Evolutionary conservation across 2,329 filamentous ascomycete species (phyloP).

Genomic region (Paraphaeosphaeria minitans): DNA sequence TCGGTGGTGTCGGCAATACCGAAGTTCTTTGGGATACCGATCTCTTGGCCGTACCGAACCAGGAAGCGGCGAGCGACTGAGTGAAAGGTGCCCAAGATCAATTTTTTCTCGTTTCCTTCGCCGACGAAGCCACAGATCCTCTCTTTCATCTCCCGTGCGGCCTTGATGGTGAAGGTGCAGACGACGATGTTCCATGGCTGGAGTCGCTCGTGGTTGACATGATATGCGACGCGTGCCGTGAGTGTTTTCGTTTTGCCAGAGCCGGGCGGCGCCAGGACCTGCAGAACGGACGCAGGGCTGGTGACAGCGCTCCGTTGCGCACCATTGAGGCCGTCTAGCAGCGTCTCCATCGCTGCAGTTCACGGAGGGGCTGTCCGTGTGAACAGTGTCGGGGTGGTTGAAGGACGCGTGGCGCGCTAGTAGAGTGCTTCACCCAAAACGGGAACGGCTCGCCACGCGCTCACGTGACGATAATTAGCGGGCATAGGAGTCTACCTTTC

Average conservation of each 20-base stretch:
- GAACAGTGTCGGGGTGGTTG: background rate
- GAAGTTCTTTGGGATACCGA: constrained; percentile 82
- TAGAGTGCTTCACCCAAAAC: background rate
- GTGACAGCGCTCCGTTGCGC: constrained; percentile 69
- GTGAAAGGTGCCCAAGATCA: constrained; percentile 93
- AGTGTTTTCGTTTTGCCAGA: constrained; percentile 95
- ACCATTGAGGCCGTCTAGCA: constrained; percentile 67
- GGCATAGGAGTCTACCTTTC: background rate
- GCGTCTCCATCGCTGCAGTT: constrained; percentile 53
- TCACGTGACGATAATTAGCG: constrained; percentile 5
- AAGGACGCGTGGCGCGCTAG: constrained; percentile 4
- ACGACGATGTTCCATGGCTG: constrained; percentile 88
- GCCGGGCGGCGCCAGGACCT: constrained; percentile 67
- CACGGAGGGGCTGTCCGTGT: constrained; percentile 1
- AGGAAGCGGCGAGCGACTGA: constrained; percentile 88
- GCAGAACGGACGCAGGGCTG: constrained; percentile 63
- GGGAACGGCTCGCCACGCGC: background rate
- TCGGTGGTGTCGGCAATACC: constrained; percentile 88
- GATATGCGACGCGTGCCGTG: constrained; percentile 88
- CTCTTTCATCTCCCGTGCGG: constrained; percentile 90
- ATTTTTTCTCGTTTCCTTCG: constrained; percentile 71
- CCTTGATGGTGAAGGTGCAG: constrained; percentile 96
- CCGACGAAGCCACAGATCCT: constrained; percentile 83
- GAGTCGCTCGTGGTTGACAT: constrained; percentile 73
- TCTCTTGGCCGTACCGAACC: constrained; percentile 79